phyloP scores from a whole-genome alignment of 2,329 filamentous ascomycete species.

The Aspergillus felis region DNA sequence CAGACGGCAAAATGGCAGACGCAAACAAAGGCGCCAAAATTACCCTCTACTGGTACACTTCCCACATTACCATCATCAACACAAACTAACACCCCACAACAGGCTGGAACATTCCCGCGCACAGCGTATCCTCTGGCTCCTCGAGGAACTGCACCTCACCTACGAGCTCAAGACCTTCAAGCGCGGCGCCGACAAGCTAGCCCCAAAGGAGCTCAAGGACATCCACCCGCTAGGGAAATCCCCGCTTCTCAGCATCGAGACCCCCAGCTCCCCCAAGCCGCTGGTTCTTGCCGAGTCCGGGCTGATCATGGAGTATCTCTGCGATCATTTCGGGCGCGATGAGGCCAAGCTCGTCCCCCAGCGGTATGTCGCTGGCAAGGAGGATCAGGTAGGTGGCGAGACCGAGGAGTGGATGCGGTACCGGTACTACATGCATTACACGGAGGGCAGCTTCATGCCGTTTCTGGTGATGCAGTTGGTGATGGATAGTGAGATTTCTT shows the following conservation, averaged over 20 bases:
- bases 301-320: conserved; percentile 76
- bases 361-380: conserved; percentile 49
- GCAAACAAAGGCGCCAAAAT: conserved; percentile 46
- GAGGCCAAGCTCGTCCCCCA: conserved; percentile 44
- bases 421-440: conserved; percentile 74
- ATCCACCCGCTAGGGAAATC: conserved; percentile 86
- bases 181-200: conserved; percentile 61
- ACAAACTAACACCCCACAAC: conserved; percentile 1
- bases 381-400: conserved; percentile 55
- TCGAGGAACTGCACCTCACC: conserved; percentile 74
- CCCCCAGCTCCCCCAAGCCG: conserved; percentile 41
- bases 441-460: conserved; percentile 79
- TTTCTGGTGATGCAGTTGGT: conserved; percentile 63
- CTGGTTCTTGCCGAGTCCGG: conserved; percentile 76
- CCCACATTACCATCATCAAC: too few species aligned
- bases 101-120: conserved; percentile 83
- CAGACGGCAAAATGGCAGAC: conserved; percentile 13
- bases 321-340: conserved; percentile 57
- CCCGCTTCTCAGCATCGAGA: conserved; percentile 67
- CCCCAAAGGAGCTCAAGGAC: conserved; percentile 70
- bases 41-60: conserved; percentile 59
- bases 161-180: conserved; percentile 81
- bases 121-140: conserved; percentile 79
- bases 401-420: conserved; percentile 59
- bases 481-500: conserved; percentile 47